Evolutionary conservation across 352 stramenopile genomes (phyloP).

Genomic region (Phytophthora tentaculata): DNA sequence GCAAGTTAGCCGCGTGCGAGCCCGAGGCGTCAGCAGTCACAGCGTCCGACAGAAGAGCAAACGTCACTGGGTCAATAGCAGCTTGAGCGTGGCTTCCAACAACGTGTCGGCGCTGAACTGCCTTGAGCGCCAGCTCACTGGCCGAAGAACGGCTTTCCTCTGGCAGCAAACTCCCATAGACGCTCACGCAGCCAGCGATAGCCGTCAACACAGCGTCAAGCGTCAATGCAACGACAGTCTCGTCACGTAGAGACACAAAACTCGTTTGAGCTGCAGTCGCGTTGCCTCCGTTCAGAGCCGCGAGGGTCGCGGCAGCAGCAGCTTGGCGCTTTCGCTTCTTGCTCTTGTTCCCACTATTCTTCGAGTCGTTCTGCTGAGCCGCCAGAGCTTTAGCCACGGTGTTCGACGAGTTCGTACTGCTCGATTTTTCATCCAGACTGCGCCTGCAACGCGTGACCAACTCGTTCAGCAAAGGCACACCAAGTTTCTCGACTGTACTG

Average conservation of each 20-base stretch:
- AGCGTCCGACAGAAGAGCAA: constrained; percentile 62
- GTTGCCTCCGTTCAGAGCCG: constrained; percentile 36
- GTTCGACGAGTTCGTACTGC: constrained; percentile 8
- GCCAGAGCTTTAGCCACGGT: constrained; percentile 22
- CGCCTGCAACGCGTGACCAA: constrained; percentile 62
- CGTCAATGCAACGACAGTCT: constrained; percentile 46
- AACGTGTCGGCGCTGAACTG: constrained; percentile 35
- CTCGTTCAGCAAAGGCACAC: constrained; percentile 66
- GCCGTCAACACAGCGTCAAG: constrained; percentile 57
- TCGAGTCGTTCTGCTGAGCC: constrained; percentile 25
- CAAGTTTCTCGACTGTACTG: constrained; percentile 76
- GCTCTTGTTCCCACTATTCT: constrained; percentile 52
- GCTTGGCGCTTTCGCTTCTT: constrained; percentile 88
- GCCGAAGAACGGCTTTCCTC: constrained; percentile 45
- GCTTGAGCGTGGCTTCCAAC: constrained; percentile 27
- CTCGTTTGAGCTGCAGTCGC: constrained; percentile 15
- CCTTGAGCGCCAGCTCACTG: constrained; percentile 55
- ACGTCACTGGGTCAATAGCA: constrained; percentile 45
- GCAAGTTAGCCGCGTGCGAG: constrained; percentile 60
- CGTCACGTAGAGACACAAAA: constrained; percentile 71
- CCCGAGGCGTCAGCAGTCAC: constrained; percentile 61
- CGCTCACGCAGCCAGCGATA: constrained; percentile 60
- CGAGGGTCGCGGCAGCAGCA: constrained; percentile 53
- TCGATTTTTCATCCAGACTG: constrained; percentile 47
- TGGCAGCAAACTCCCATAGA: constrained; percentile 70